Evolutionary conservation across 495 filamentous ascomycete genomes (phyloP).

Genomic region (Hyaloscypha hepaticicola): DNA sequence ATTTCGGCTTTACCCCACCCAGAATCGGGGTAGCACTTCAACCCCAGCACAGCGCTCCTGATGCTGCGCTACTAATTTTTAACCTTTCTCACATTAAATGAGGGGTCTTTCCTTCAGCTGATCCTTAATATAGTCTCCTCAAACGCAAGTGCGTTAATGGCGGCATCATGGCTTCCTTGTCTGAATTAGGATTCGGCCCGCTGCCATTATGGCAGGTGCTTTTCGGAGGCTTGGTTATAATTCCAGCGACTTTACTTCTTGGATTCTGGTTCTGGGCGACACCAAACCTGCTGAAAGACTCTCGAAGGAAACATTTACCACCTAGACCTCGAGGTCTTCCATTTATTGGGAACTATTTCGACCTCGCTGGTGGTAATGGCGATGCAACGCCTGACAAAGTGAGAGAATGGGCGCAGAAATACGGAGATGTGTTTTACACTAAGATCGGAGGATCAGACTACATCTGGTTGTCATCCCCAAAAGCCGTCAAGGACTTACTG

Average conservation of each 20-base stretch:
- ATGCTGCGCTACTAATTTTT: background rate
- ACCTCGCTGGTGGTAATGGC: constrained; percentile 19
- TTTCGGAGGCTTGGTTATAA: background rate
- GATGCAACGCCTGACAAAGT: constrained; percentile 17
- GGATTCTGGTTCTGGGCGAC: constrained; percentile 13
- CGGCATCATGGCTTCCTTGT: background rate
- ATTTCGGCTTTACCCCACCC: background rate
- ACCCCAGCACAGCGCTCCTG: background rate
- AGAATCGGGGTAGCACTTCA: background rate
- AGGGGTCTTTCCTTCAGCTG: background rate
- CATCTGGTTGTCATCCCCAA: constrained; percentile 33
- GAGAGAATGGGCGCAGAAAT: constrained; percentile 25
- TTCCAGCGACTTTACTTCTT: constrained; percentile 6
- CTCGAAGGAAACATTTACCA: constrained; percentile 15
- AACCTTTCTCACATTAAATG: background rate
- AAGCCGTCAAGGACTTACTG: constrained; percentile 34
- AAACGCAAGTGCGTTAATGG: background rate
- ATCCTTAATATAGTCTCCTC: background rate
- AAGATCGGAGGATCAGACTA: constrained; percentile 30
- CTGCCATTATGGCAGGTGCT: constrained; percentile 6
- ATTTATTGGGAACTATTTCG: constrained; percentile 27
- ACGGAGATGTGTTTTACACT: constrained; percentile 32
- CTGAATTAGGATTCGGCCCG: constrained; percentile 1
- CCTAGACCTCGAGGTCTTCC: constrained; percentile 23
- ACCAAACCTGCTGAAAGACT: constrained; percentile 19